Conservation (phyloP, 179 eudicot species). For the Vitellaria paradoxa region DNA sequence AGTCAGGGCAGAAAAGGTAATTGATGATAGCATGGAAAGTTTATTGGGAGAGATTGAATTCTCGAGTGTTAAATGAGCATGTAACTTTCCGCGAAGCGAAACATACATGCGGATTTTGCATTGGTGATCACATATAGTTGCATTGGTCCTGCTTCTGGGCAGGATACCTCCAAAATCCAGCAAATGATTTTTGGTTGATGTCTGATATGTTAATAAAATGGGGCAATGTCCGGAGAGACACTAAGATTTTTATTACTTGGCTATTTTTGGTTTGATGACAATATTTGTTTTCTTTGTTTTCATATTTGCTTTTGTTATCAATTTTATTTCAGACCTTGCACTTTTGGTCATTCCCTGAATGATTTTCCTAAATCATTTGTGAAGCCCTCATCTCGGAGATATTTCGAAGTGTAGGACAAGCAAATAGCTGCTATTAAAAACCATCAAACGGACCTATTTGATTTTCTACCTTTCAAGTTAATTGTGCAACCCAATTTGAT, state of each 20-base stretch:
- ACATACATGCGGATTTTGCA: background rate
- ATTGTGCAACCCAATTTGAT: background rate
- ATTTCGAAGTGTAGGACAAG: no score
- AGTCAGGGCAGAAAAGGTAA: no score
- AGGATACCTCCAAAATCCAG: background rate
- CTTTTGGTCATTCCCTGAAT: background rate
- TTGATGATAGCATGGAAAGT: no score
- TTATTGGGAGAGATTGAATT: no score
- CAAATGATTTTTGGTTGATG: background rate
- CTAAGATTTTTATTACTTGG: background rate
- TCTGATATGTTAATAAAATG: background rate
- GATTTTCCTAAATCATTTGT: background rate
- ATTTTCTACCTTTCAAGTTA: no score
- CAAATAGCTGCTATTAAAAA: background rate
- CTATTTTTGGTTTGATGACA: no score
- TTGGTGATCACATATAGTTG: background rate
- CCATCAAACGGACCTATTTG: background rate
- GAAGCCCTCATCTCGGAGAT: background rate
- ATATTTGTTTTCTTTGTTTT: background rate
- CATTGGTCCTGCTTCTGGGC: background rate
- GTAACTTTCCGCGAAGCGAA: no score
- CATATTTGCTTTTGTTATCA: background rate
- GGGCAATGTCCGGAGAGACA: no score
- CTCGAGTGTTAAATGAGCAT: no score
- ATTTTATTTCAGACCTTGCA: background rate